phyloP scores from a whole-genome alignment of 164 flowering plant species.

The Saururus chinensis region DNA sequence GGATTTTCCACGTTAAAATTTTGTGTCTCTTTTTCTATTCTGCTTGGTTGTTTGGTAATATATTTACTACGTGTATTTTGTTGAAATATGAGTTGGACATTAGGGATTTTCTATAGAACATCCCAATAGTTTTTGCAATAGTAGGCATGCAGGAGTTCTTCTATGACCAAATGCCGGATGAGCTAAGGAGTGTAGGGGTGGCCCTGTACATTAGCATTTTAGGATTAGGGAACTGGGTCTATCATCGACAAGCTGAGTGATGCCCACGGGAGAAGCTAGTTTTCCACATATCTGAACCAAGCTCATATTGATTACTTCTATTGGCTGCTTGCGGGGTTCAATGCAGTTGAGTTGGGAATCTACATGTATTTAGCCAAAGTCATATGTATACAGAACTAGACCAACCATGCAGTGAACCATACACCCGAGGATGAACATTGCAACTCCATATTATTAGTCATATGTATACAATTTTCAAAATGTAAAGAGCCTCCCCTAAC shows the following conservation, averaged over 20 bases:
- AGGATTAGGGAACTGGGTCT: constrained; percentile 3
- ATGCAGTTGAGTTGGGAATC: not conserved
- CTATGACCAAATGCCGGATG: constrained; percentile 11
- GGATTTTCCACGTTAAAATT: too few species aligned
- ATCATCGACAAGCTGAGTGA: not conserved
- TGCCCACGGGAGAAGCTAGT: constrained; percentile 6
- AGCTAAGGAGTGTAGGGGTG: constrained; percentile 4
- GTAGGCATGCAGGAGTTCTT: constrained; percentile 11
- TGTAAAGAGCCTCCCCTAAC: too few species aligned
- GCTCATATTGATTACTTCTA: constrained; percentile 14
- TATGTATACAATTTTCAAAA: too few species aligned
- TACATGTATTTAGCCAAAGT: not conserved
- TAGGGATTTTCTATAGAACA: too few species aligned
- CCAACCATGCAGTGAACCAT: not conserved
- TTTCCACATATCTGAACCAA: constrained; percentile 5
- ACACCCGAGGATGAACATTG: too few species aligned
- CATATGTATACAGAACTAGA: constrained; percentile 2
- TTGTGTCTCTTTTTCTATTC: too few species aligned
- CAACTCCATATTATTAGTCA: too few species aligned
- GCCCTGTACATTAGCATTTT: constrained; percentile 7
- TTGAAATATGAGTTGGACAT: too few species aligned
- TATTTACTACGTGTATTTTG: too few species aligned
- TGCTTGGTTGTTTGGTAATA: too few species aligned
- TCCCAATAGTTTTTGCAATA: too few species aligned
- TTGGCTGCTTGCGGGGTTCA: constrained; percentile 13